phyloP scores from a whole-genome alignment of 1,139 yeast species.

The Geotrichum siamense region DNA sequence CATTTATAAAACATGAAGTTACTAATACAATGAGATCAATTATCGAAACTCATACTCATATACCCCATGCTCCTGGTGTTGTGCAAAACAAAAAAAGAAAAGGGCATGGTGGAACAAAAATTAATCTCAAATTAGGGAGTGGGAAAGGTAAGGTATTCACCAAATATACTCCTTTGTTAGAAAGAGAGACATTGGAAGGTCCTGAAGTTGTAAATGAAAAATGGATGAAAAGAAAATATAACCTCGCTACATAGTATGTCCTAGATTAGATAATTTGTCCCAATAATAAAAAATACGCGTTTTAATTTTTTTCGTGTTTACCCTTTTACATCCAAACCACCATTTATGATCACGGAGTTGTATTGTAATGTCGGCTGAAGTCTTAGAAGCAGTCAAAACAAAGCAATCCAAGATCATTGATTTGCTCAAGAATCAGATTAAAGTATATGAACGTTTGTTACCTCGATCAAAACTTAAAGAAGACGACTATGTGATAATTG shows the following conservation, averaged over 20 bases:
- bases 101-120: constrained; percentile 3
- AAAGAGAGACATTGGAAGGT: constrained; percentile 54
- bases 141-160: constrained; percentile 33
- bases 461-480: background rate
- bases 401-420: constrained; percentile 12
- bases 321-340: too few species aligned
- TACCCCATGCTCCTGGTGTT: constrained; percentile 5
- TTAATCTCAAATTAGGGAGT: constrained; percentile 27
- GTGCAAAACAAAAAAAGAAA: constrained; percentile 1
- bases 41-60: constrained; percentile 18
- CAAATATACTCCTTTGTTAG: constrained; percentile 50
- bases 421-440: constrained; percentile 9
- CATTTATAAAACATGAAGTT: constrained; percentile 34
- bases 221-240: constrained; percentile 38
- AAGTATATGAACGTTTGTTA: background rate
- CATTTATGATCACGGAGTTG: too few species aligned
- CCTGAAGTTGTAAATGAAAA: constrained; percentile 63
- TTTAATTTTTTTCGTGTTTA: too few species aligned
- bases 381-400: constrained; percentile 4
- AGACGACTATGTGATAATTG: constrained; percentile 1
- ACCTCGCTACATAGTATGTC: too few species aligned
- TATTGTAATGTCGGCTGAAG: too few species aligned
- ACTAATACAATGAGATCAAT: constrained; percentile 26
- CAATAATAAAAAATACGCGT: too few species aligned
- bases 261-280: too few species aligned